phyloP scores from a whole-genome alignment of 2,329 filamentous ascomycete species.

The Podosphaera fusca region DNA sequence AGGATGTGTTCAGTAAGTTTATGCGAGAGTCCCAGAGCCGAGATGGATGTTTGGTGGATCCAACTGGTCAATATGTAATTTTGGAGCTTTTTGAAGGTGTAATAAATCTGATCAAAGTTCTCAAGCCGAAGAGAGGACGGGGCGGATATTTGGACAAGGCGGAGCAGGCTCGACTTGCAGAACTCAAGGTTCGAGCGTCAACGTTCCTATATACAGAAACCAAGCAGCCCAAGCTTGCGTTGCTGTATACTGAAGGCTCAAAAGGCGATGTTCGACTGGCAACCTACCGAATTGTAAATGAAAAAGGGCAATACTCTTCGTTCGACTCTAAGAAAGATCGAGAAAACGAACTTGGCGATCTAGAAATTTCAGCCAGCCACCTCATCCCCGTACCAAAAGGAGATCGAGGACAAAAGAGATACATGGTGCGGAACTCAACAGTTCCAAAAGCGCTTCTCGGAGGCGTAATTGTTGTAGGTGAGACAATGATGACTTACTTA shows the following conservation, averaged over 20 bases:
- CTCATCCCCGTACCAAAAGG: constrained; percentile 38
- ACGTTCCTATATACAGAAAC: constrained; percentile 36
- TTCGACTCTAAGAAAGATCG: constrained; percentile 33
- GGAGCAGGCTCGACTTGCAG: constrained; percentile 36
- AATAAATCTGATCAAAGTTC: constrained; percentile 37
- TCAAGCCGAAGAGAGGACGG: constrained; percentile 27
- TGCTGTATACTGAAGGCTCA: constrained; percentile 41
- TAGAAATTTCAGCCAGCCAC: constrained; percentile 32
- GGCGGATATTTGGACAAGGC: constrained; percentile 35
- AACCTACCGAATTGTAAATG: constrained; percentile 37
- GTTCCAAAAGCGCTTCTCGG: constrained; percentile 34
- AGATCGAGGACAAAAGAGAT: constrained; percentile 33
- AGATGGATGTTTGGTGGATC: constrained; percentile 67
- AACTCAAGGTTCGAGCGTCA: constrained; percentile 42
- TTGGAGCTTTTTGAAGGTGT: constrained; percentile 47
- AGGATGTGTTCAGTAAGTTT: constrained; percentile 31
- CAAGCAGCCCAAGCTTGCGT: constrained; percentile 34
- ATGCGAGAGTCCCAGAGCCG: constrained; percentile 62
- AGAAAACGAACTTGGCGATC: constrained; percentile 28
- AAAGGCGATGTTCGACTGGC: constrained; percentile 31
- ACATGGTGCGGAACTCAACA: constrained; percentile 29
- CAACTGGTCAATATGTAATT: constrained; percentile 44
- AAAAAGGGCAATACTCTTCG: constrained; percentile 26
- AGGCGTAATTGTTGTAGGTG: constrained; percentile 52
- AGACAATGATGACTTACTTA: constrained; percentile 66